Evolutionary conservation across 305 asterid genomes (phyloP).

Genomic region (Andrographis paniculata): DNA sequence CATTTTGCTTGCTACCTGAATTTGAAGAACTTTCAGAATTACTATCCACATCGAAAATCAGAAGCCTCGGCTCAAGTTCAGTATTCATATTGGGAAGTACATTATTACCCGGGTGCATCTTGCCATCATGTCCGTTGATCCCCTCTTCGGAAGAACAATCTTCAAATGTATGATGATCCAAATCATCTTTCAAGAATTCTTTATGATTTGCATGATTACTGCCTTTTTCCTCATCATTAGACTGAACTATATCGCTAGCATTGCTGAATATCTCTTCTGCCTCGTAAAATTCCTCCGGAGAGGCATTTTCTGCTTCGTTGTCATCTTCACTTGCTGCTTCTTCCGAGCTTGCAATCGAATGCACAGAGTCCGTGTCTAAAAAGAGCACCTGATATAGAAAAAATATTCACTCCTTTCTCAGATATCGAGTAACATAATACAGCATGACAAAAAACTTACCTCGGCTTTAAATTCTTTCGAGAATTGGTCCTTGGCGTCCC

Average conservation of each 20-base stretch:
- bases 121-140: conserved; percentile 27
- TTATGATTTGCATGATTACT: conserved; percentile 33
- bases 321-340: conserved; percentile 52
- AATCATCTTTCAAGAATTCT: conserved; percentile 42
- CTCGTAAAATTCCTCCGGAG: conserved; percentile 88
- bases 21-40: conserved; percentile 25
- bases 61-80: conserved; percentile 22
- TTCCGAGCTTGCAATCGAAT: conserved; percentile 40
- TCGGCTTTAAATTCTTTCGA: conserved; percentile 78
- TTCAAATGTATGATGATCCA: conserved; percentile 67
- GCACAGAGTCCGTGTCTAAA: conserved; percentile 75
- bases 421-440: conserved; percentile 23
- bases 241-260: conserved; percentile 29
- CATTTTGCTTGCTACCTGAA: conserved; percentile 29
- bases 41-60: conserved; percentile 22
- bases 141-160: conserved; percentile 74
- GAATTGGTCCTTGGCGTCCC: conserved; percentile 81
- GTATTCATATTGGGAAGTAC: conserved; percentile 22
- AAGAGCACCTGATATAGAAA: conserved; percentile 57
- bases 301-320: conserved; percentile 58
- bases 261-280: conserved; percentile 92
- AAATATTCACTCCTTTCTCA: conserved; percentile 24
- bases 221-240: conserved; percentile 33
- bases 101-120: conserved; percentile 21
- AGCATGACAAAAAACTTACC: conserved; percentile 41